phyloP scores from a whole-genome alignment of 331 rosid species.

The Erythrophleum ivorense region DNA sequence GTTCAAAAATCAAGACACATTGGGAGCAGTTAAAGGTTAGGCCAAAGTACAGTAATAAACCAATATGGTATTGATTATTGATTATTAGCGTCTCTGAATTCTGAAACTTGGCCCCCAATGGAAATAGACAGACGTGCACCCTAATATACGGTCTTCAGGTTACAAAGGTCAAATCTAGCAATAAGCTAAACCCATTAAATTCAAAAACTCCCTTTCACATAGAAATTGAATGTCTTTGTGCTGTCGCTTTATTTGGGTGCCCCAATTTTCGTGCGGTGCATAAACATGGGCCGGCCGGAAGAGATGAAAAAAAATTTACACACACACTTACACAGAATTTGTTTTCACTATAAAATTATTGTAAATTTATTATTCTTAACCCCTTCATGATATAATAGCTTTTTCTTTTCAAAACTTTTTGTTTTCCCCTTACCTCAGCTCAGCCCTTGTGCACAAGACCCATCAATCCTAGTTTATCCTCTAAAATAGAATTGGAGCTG shows the following conservation, averaged over 20 bases:
- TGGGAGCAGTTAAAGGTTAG: conserved; percentile 16
- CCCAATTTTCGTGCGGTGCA: not conserved
- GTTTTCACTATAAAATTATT: too few relatives aligned
- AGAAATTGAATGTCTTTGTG: not conserved
- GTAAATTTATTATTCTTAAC: too few relatives aligned
- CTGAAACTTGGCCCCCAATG: not conserved
- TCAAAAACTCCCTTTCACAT: not conserved
- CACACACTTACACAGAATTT: too few relatives aligned
- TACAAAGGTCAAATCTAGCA: not conserved
- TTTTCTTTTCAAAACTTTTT: too few relatives aligned
- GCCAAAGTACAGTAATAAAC: not conserved
- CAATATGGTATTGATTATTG: not conserved
- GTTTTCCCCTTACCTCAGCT: too few relatives aligned
- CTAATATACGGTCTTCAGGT: not conserved
- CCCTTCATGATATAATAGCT: too few relatives aligned
- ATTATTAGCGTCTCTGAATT: not conserved
- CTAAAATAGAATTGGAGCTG: too few relatives aligned
- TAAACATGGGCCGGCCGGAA: not conserved
- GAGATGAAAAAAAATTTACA: too few relatives aligned
- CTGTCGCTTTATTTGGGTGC: not conserved
- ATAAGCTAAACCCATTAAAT: not conserved
- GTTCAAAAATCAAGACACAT: not conserved
- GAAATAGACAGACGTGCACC: not conserved
- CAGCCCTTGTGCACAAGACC: too few relatives aligned
- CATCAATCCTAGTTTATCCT: too few relatives aligned